Base-by-base conservation (phyloP, 257 asterid species). In the Solanum phureja region DNA sequence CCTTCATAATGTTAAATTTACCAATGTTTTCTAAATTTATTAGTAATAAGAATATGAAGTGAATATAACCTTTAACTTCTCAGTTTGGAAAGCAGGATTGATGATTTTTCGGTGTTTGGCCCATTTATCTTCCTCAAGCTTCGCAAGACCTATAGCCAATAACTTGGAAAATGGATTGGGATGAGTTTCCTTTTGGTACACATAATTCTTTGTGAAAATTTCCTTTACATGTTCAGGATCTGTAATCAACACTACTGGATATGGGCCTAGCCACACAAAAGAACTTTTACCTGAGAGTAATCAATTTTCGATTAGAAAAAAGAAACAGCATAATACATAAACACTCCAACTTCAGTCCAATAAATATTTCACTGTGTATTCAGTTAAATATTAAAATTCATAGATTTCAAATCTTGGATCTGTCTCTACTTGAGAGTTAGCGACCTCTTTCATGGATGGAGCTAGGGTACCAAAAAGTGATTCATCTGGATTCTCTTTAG, bases 61-160 rank as follows among this genome's bases (percentile, higher is more conserved):
- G 64, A 58, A 7, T 7, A 31, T 49, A 49, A 87, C 89, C 89
- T 87, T 83, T 49, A 87, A n/a, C 19, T 87, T 94, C 76, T 94
- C 94, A 0, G 88, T n/a, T 46, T 93, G 94, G 92, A 95, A 95
- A 76, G 95, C 94, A 18, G 98, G 94, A 89, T 87, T 93, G 87
- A 95, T 87, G 83, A 95, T 68, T 83, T 88, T 95, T 68, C 97
- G 90, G 72, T 92, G 95, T 69, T 94, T 95, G 21, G 92, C 87
- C 97, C 97, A 94, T 90, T 91, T 89, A 1, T 93, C 93, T 13
- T 83, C 88, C 19, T 94, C 97, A 24, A 71, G 62, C 16, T 3
- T 10, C 4, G 66, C 84, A 4, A 94, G 38, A 42, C 97, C 98
- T 44, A 87, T 84, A 3, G 81, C 87, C 19, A 92, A 89, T 38